Base-by-base conservation (phyloP, 2,329 filamentous ascomycete species). In the Dryadomyces quercus-mongolicae region DNA sequence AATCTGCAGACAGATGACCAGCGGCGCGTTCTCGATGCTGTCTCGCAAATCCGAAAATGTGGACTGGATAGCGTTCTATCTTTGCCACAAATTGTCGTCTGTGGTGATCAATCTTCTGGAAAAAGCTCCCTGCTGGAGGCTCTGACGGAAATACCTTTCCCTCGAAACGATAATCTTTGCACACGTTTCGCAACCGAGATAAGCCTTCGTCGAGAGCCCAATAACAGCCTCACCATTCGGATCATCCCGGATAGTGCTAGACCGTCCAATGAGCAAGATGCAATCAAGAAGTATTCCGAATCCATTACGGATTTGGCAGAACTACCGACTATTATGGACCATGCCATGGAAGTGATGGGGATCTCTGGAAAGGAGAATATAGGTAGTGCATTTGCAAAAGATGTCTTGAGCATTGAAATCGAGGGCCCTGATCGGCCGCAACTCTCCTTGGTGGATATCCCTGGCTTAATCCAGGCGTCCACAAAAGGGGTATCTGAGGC, bases 1-100 rank as follows among this genome's bases (percentile, higher is more conserved):
- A 56, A 60, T 16, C 22, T 48, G 43, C 43, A 45, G 21, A 45
- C 43, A 7, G 5, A 45, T 20, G 43, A 45, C 8, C 43, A 45
- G 18, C 43, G 43, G 10, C 43, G 43, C 5, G 21, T 45, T 20
- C 43, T 45, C 43, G 43, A 45, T 12, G 21, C 43, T 4, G 43
- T 45, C 43, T 45, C 43, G 18, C n/a, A 20, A 20, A 21, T 45
- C 10, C 43, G 43, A 8, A 45, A 45, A 21, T 45, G 43, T 45
- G 43, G 43, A 45, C 7, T 45, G 7, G 43, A 45, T 18, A 18
- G 43, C 21, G 43, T 45, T 10, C 43, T 45, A 10, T 45, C 43
- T 12, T 20, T 45, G 43, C 43, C 43, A 1, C 43, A 45, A 18
- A 45, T 45, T 20, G 15, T 47, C 16, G 45, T 47, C 21, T 47